phyloP scores from a whole-genome alignment of 768 basidiomycete genomes.

The Agaricus subrufescens region DNA sequence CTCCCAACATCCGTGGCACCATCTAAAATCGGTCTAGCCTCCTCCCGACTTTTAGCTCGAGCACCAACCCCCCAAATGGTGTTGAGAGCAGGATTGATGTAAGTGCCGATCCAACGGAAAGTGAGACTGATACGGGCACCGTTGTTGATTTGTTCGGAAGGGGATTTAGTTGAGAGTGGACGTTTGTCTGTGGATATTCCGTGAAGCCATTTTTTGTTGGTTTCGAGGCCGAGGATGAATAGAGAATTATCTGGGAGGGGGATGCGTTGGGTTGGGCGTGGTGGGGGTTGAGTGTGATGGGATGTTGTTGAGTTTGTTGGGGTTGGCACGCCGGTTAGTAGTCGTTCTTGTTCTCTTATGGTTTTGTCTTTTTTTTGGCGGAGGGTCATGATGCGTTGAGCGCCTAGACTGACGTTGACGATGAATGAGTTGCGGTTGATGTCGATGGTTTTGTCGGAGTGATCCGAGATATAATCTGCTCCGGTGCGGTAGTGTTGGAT shows the following conservation, averaged over 20 bases:
- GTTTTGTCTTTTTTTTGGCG: slow-evolving; percentile 52
- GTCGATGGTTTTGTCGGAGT: slow-evolving; percentile 85
- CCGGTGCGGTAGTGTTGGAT: slow-evolving; percentile 80
- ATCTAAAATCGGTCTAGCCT: slow-evolving; percentile 28
- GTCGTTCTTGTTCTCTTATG: slow-evolving; percentile 11
- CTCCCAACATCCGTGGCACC: neutral
- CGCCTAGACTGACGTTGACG: slow-evolving; percentile 79
- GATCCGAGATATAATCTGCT: slow-evolving; percentile 80
- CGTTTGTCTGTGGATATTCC: slow-evolving; percentile 77
- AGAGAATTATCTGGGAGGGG: slow-evolving; percentile 79
- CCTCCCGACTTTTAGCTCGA: slow-evolving; percentile 51
- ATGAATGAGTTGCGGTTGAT: slow-evolving; percentile 69
- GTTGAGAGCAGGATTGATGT: slow-evolving; percentile 45
- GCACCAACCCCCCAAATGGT: slow-evolving; percentile 74
- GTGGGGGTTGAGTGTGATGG: slow-evolving; percentile 13
- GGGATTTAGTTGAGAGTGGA: slow-evolving; percentile 43
- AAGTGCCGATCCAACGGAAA: slow-evolving; percentile 76
- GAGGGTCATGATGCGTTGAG: slow-evolving; percentile 74
- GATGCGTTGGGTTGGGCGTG: slow-evolving; percentile 52
- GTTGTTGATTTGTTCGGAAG: slow-evolving; percentile 47
- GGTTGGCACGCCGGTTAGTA: neutral
- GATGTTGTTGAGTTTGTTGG: neutral
- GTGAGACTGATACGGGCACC: slow-evolving; percentile 77
- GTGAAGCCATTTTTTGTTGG: slow-evolving; percentile 74
- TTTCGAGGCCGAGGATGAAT: slow-evolving; percentile 73